Evolutionary conservation across 441 rosid genomes (phyloP), one percentile per base, ranked within the genome.

Genomic region (Populus hybrid): DNA sequence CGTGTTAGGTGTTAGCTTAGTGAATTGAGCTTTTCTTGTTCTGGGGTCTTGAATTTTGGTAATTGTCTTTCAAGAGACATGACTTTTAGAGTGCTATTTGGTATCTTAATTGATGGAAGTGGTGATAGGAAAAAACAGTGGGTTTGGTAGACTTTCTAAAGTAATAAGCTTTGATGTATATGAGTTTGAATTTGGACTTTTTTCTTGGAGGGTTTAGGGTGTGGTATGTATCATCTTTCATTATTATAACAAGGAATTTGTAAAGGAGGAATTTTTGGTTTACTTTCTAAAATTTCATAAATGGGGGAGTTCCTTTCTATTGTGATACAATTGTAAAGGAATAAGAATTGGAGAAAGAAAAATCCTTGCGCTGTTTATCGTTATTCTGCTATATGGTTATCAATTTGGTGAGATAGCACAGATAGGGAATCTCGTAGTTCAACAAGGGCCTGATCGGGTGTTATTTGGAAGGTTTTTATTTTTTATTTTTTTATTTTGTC

Each of bases 101-200:
- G 50, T 32, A 28, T 23, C 35, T 80, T 80, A 82, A 80, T 67
- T 24, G 66, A 61, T 65, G 59, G 50, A 30, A n/a, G 71, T 72
- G 75, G 80, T 36, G 67, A 61, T 36, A 24, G 38, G 38, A 59
- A 72, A 70, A 46, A 46, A 14, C 42, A 14, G 50, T 32, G 69
- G 57, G 57, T 70, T 30, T 76, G 23, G 30, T 63, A 26, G 77
- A 74, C 42, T 20, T 63, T 21, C 36, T 12, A 46, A 74, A 75
- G 69, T 71, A 72, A 28, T 42, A 70, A 12, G 16, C 57, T 78
- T 71, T 18, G 73, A 74, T 35, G 30, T 34, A 4, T 73, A 42
- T 36, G 81, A 36, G 34, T 77, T 70, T 74, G 69, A 72, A 63
- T 78, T 70, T 77, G 82, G 76, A 28, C 69, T 23, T n/a, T 32